Base-by-base conservation (phyloP, 805 yeast species). In the Lachancea sp. region DNA sequence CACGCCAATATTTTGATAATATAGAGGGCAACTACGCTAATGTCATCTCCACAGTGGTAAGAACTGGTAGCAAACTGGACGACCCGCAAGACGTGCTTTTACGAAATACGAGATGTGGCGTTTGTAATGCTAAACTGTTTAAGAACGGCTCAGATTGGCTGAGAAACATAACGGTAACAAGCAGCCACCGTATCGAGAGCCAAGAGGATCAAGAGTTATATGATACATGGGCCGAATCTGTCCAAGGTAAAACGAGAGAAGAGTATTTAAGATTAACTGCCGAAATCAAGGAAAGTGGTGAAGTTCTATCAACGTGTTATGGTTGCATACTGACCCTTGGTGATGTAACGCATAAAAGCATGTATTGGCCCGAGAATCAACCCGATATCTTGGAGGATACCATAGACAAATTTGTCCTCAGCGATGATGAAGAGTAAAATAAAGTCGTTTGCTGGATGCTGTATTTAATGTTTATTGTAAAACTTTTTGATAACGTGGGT, bases 11-110 rank as follows among this genome's bases (percentile, higher is more conserved):
- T 60, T 86, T 86, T 51, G 71, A 67, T 22, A 69, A 71, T 24
- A 76, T 89, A 18, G 95, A 86, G 53, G 70, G 71, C 5, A 88
- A 79, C 12, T 88, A 88, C 55, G 88, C 95, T 0, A 85, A 90
- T 42, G 84, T 90, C 2, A 88, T 89, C 2, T 83, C 96, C 0
- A 89, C 97, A 0, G 97, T 90, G 16, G 88, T 88, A 11, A 80
- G 85, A 49, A 88, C 95, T 0, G 96, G 92, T 4, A 80, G 80
- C 35, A 88, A 90, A 57, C 63, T 89, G 33, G 72, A 70, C 2
- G 68, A 68, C 6, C 85, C 84, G 0, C 8, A 21, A 29, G 21
- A 36, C 5, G 39, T 43, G 18, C 28, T 41, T 19, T 45, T 44
- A 3, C 52, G 42, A 8, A 45, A 53, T 1, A 50, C 49, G 1